phyloP scores from a whole-genome alignment of 768 basidiomycete genomes.

The Lactarius deliciosus region DNA sequence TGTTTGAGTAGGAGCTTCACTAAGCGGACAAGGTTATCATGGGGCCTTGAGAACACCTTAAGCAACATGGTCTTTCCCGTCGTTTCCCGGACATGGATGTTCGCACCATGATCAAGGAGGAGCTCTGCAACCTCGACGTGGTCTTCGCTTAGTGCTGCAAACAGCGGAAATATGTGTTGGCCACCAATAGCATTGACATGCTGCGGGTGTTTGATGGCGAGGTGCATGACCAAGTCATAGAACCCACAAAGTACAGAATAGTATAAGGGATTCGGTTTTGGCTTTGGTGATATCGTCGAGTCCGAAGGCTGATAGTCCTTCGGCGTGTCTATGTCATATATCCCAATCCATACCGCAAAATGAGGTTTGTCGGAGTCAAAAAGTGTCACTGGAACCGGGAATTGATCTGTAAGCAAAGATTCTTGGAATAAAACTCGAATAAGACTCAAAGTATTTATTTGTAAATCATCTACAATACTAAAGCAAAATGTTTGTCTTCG shows the following conservation, averaged over 20 bases:
- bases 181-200: not conserved
- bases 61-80: not conserved
- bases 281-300: no score
- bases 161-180: not conserved
- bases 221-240: not conserved
- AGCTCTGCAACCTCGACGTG: not conserved
- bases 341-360: no score
- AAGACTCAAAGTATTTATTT: no score
- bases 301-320: no score
- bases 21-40: not conserved
- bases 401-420: no score
- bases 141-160: not conserved
- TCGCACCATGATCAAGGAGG: not conserved
- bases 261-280: not conserved
- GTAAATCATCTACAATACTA: no score
- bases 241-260: not conserved
- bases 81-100: not conserved
- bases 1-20: not conserved
- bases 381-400: no score
- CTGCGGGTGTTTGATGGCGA: not conserved
- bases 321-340: no score
- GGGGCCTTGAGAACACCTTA: accelerated
- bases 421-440: no score
- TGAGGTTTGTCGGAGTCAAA: no score
- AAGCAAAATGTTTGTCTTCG: no score